Conservation (phyloP, 2,329 filamentous ascomycete genomes). For the Beauveria sp. region DNA sequence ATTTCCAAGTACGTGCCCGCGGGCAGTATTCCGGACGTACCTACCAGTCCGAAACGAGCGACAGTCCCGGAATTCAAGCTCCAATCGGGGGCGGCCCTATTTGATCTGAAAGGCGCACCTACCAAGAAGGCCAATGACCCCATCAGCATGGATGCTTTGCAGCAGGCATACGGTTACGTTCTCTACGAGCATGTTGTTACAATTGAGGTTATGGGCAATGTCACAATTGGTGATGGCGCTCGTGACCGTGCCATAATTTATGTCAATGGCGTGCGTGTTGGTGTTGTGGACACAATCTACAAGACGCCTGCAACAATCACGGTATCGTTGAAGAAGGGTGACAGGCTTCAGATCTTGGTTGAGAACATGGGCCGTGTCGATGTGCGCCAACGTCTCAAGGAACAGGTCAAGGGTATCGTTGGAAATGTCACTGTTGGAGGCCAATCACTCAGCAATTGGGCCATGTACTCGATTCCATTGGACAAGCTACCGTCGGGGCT, state of each 20-base stretch:
- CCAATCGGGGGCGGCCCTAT: constrained; percentile 29
- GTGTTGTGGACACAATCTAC: constrained; percentile 41
- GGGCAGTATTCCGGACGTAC: constrained; percentile 29
- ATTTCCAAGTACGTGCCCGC: constrained; percentile 30
- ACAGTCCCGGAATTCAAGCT: constrained; percentile 29
- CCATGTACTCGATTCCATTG: constrained; percentile 27
- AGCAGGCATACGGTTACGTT: constrained; percentile 35
- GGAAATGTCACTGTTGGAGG: constrained; percentile 33
- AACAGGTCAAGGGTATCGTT: constrained; percentile 39
- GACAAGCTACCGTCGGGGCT: background rate
- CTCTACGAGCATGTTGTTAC: constrained; percentile 33
- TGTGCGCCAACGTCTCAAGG: constrained; percentile 32
- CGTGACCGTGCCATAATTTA: constrained; percentile 41
- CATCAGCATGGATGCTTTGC: constrained; percentile 36
- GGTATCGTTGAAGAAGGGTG: constrained; percentile 29
- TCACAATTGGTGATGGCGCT: constrained; percentile 35
- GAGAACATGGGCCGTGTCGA: constrained; percentile 46
- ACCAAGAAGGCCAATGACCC: constrained; percentile 21
- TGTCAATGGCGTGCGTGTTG: constrained; percentile 31
- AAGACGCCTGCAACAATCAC: constrained; percentile 28
- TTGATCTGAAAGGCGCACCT: constrained; percentile 24
- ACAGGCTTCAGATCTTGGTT: constrained; percentile 35
- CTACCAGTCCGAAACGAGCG: constrained; percentile 23
- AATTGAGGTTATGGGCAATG: constrained; percentile 19
- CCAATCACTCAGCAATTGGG: constrained; percentile 27